Base-by-base conservation (phyloP, 2,329 filamentous ascomycete species). In the Cryphonectria carpinicola region DNA sequence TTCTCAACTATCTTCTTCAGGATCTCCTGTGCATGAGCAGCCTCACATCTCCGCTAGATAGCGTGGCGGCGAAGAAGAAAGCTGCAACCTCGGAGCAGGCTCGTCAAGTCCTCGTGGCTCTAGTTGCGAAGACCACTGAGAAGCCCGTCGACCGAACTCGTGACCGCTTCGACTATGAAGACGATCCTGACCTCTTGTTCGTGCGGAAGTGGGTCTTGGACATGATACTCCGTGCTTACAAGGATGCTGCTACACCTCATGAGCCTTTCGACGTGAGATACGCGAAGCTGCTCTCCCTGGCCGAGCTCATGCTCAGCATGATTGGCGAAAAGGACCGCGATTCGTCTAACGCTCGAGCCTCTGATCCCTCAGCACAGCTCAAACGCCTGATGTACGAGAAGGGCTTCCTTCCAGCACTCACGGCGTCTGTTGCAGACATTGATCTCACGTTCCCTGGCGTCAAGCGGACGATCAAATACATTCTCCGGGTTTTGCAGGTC, bases 301-400 rank as follows among this genome's bases (percentile, higher is more conserved):
- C 94, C 14, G 95, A 98, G 78, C 88, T 98, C 58, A 98, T 99
- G 88, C 92, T 94, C 75, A 90, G 93, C 71, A 96, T 99, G 88
- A 90, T 98, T 74, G 93, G 91, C 70, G 93, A 93, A 61, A 92
- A 92, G 79, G 89, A 94, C 19, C 92, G 88, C 76, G 86, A 88
- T 22, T 84, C 83, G 68, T 77, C 85, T 74, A 78, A 79, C 64
- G 73, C 79, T 67, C 77, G 80, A 72, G 74, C 76, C 41, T 70
- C 76, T 19, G 78, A 79, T 25, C 63, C 67, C n/a, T 79, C 80
- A 11, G 74, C 79, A 76, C 94, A 97, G 77, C 88, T 99, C 75
- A 92, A 93, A 46, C 93, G 94, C 75, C 90, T 98, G 72, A 99
- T 99, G 96, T 98, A 97, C 76, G 96, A 99, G 82, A 99, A 98